phyloP scores from a whole-genome alignment of 208 protist species.

The Crithidia mellificae region DNA sequence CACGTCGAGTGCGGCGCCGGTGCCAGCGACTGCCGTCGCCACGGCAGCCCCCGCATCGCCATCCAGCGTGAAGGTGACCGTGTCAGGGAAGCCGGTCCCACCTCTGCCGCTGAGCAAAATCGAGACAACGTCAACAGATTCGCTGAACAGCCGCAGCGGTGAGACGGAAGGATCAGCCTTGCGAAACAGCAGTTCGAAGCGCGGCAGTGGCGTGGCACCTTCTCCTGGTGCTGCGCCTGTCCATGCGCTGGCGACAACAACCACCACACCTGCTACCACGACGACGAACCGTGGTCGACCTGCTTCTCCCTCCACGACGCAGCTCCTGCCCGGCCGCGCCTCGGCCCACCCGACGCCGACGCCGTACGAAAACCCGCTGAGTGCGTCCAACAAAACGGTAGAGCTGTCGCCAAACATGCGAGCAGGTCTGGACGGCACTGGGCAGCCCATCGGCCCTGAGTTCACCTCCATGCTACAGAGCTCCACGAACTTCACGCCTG shows the following conservation, averaged over 20 bases:
- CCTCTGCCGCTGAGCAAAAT: neutral
- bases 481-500: neutral
- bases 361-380: neutral
- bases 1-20: too few species aligned
- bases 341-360: neutral
- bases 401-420: neutral
- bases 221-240: too few species aligned
- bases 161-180: neutral
- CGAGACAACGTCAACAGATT: neutral
- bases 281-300: neutral
- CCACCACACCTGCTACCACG: too few species aligned
- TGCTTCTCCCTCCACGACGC: neutral
- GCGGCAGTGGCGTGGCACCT: too few species aligned
- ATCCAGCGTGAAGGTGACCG: neutral
- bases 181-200: too few species aligned
- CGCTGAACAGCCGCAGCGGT: constrained; percentile 17
- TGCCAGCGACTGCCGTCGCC: neutral
- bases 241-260: too few species aligned
- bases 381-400: neutral
- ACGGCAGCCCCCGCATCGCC: neutral
- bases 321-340: neutral
- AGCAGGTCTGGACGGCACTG: neutral
- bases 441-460: neutral
- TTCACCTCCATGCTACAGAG: constrained; percentile 12
- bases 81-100: neutral